Evolutionary conservation across 2,329 filamentous ascomycete genomes (phyloP).

Genomic region (Botrytis deweyae): DNA sequence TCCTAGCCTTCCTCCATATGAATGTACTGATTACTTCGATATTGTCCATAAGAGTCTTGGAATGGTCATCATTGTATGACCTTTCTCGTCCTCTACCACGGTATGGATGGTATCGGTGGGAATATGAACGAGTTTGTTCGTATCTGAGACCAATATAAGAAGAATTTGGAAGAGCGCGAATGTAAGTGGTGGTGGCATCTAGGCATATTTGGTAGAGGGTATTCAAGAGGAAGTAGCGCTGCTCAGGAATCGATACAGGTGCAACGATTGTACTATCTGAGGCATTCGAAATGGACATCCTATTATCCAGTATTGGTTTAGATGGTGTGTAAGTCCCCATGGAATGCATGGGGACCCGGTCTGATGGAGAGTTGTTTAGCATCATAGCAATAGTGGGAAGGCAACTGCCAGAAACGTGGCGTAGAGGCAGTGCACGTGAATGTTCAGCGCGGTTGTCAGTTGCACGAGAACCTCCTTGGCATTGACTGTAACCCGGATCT

Average conservation of each 20-base stretch:
- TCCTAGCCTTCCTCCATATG: conserved; percentile 31
- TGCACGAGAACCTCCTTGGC: not conserved
- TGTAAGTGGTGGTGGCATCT: conserved; percentile 26
- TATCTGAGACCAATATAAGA: not conserved
- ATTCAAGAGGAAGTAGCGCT: conserved; percentile 25
- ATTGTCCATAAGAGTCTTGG: conserved; percentile 31
- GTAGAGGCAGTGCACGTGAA: not conserved
- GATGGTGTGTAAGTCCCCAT: not conserved
- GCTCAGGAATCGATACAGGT: conserved; percentile 20
- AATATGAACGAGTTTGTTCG: conserved; percentile 10
- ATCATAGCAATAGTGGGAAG: conserved; percentile 16
- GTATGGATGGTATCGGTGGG: conserved; percentile 14
- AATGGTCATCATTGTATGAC: conserved; percentile 10
- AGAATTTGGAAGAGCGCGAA: not conserved
- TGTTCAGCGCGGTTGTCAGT: not conserved
- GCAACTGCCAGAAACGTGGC: not conserved
- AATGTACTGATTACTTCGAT: conserved; percentile 28
- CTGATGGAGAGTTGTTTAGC: conserved; percentile 3
- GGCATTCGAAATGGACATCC: conserved; percentile 20
- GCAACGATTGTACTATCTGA: conserved; percentile 19
- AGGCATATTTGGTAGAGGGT: conserved; percentile 30
- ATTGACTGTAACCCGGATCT: not conserved
- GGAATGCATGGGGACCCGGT: not conserved
- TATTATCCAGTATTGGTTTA: not conserved
- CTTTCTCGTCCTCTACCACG: conserved; percentile 19